These are phyloP conservation scores for Yarrowia sp. DNA, from an alignment of 805 yeast genomes.

Conservation along the genomic window DNA sequence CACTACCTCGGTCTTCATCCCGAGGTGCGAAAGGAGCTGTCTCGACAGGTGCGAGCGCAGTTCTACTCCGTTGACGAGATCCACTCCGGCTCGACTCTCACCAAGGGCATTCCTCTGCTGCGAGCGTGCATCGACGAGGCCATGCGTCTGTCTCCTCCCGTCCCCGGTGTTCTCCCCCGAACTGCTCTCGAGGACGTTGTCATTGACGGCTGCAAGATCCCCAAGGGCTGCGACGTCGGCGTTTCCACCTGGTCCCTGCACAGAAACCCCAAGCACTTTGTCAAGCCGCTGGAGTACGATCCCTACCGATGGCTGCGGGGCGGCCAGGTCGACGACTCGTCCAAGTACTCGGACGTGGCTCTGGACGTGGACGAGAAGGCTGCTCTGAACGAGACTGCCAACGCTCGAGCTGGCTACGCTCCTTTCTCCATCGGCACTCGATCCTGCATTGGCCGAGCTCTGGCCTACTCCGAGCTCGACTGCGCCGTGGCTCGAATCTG, in stretches of 20 bases:
- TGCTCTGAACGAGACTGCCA: conserved; percentile 8
- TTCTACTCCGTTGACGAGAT: conserved; percentile 29
- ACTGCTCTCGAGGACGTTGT: conserved; percentile 23
- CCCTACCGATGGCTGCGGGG: conserved; percentile 30
- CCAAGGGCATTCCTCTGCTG: conserved; percentile 28
- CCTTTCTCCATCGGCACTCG: conserved; percentile 31
- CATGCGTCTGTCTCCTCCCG: conserved; percentile 31
- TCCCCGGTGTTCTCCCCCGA: conserved; percentile 31
- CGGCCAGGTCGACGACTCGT: conserved; percentile 17
- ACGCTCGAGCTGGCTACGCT: conserved; percentile 28
- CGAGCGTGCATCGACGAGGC: conserved; percentile 31
- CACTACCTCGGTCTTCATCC: conserved; percentile 28
- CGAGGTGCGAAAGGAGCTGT: conserved; percentile 22
- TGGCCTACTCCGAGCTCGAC: conserved; percentile 30
- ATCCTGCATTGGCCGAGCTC: conserved; percentile 29
- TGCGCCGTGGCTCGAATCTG: conserved; percentile 29
- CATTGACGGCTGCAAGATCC: conserved; percentile 28
- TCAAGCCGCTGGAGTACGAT: conserved; percentile 27
- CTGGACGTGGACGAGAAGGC: background rate
- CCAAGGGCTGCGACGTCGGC: conserved; percentile 30
- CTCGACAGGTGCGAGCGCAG: conserved; percentile 18
- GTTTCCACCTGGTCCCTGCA: conserved; percentile 26
- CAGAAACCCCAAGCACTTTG: conserved; percentile 26
- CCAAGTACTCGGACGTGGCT: conserved; percentile 9
- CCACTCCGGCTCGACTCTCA: conserved; percentile 20